Percentiles rank a stretch among this genome's conserved stretches.
These are phyloP conservation scores for Daldinia sp. DNA, from an alignment of 2,329 filamentous ascomycete genomes.

Conservation along the genomic window DNA sequence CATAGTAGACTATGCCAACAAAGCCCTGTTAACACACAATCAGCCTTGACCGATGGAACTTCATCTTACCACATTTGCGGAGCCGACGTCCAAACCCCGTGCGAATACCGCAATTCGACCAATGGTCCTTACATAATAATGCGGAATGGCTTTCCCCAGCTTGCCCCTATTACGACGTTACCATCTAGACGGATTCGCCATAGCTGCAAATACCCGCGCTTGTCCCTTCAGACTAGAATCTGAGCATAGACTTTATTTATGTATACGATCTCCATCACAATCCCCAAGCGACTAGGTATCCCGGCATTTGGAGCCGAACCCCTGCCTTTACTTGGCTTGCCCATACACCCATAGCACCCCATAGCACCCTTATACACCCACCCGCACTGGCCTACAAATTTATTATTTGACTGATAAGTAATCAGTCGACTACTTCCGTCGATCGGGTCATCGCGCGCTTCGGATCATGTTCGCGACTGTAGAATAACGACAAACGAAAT, in stretches of 20 bases:
- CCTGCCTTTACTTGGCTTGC: slow-evolving; percentile 35
- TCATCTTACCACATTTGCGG: slow-evolving; percentile 40
- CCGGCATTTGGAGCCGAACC: slow-evolving; percentile 14
- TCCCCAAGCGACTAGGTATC: slow-evolving; percentile 5
- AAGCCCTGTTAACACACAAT: slow-evolving; percentile 13
- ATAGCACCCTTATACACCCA: not conserved
- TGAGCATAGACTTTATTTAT: slow-evolving; percentile 17
- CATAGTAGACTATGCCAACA: slow-evolving; percentile 1
- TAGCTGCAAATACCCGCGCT: slow-evolving; percentile 2
- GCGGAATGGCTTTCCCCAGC: slow-evolving; percentile 5
- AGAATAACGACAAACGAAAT: slow-evolving; percentile 5
- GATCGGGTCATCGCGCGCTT: slow-evolving; percentile 24
- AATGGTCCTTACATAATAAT: slow-evolving; percentile 22
- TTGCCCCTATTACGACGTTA: slow-evolving; percentile 11
- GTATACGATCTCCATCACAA: slow-evolving; percentile 15
- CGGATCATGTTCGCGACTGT: slow-evolving; percentile 6
- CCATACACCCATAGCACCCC: not conserved
- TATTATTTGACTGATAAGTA: slow-evolving; percentile 26
- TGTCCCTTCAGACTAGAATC: not conserved
- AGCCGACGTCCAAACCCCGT: not conserved
- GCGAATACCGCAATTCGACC: slow-evolving; percentile 8
- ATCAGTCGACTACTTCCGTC: slow-evolving; percentile 21
- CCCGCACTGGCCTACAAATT: slow-evolving; percentile 13
- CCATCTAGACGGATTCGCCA: slow-evolving; percentile 6
- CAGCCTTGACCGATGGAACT: slow-evolving; percentile 32